phyloP scores from a whole-genome alignment of 2,329 filamentous ascomycete genomes.

The Sarocladiaceae sp. region DNA sequence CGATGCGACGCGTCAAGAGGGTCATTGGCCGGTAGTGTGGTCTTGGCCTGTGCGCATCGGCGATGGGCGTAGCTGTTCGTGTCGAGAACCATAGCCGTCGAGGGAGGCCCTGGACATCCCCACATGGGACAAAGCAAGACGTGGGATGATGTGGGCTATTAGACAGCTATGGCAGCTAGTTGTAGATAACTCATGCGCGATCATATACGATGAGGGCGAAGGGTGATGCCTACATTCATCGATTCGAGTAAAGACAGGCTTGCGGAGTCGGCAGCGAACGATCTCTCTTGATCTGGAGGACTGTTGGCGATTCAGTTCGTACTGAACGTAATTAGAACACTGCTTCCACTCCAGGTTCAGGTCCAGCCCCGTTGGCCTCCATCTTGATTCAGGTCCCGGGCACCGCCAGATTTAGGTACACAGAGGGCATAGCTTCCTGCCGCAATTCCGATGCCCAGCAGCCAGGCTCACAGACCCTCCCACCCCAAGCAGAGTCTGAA shows the following conservation, averaged over 20 bases:
- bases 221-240: too few relatives aligned
- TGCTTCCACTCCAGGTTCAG: conserved; percentile 5
- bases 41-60: conserved; percentile 3
- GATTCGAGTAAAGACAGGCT: too few relatives aligned
- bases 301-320: too few relatives aligned
- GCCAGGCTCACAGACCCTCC: conserved; percentile 2
- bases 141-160: not conserved
- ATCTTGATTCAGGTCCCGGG: not conserved
- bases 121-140: not conserved
- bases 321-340: too few relatives aligned
- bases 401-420: not conserved
- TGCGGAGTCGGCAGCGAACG: too few relatives aligned
- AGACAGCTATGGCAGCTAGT: not conserved
- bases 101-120: not conserved
- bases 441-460: not conserved
- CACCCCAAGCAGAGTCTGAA: conserved; percentile 1
- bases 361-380: not conserved
- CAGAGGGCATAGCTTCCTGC: not conserved
- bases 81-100: not conserved
- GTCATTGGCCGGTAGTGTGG: not conserved
- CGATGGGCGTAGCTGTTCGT: conserved; percentile 3
- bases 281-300: too few relatives aligned
- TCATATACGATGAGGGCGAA: too few relatives aligned
- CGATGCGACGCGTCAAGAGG: not conserved
- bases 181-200: not conserved